Base-by-base conservation (phyloP, 2,329 filamentous ascomycete species). In the Chlorencoelia australis region DNA sequence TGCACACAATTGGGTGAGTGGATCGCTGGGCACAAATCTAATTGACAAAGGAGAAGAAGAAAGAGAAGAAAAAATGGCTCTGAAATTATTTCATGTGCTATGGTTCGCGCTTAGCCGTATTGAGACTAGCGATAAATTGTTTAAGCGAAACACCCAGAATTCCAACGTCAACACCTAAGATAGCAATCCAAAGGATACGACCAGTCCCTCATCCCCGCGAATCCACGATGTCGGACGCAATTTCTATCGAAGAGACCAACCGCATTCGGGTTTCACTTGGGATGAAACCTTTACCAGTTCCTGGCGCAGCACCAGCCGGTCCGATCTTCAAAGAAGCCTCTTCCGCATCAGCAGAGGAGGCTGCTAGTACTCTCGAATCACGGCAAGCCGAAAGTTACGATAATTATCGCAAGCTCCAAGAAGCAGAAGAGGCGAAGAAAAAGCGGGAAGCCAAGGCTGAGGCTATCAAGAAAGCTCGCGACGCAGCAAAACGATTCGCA, bases 211-310 rank as follows among this genome's bases (percentile, higher is more conserved):
- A n/a, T n/a, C n/a, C n/a, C 30, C n/a, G 13, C 13, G 7, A 17
- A 9, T n/a, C 28, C 40, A 51, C 11, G 17, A 58, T 58, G 55
- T 45, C 53, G 66, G 75, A 79, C 58, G 67, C 77, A 51, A 75
- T 84, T 29, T 80, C 82, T 18, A 88, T 96, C 56, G 84, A 93
- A 61, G 87, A 95, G 69, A 86, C 85, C 48, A 96, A 96, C 66
- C 83, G 88, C 56, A 81, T 95, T 54, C 86, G 89, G 53, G 70
- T 80, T 51, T 85, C 86, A 33, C 76, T 95, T 65, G 89, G 89
- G 55, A 77, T 95, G 68, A 85, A 89, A 56, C 88, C 87, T 17
- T 66, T 96, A 53, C 85, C 87, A 16, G 83, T 93, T 8, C 83
- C 88, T 17, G 84, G 84, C 47, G 70, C 69, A 40, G 16, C 37